Evolutionary conservation across 495 filamentous ascomycete species (phyloP).

Genomic region (Durotheca rogersii): DNA sequence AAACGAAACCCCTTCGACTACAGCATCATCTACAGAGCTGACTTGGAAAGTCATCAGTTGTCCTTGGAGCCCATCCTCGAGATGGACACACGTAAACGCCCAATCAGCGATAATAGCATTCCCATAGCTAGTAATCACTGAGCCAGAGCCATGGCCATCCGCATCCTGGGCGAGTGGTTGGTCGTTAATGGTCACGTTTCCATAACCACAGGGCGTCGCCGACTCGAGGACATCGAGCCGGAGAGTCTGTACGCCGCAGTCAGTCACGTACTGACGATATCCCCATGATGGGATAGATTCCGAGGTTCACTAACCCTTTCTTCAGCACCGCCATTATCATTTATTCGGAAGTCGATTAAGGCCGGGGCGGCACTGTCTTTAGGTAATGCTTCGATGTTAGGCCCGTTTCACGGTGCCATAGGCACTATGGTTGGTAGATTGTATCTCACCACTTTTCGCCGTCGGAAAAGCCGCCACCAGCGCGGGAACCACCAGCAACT

Average conservation of each 20-base stretch:
- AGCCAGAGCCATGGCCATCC: slow-evolving; percentile 34
- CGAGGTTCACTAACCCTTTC: slow-evolving; percentile 24
- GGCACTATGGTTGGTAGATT: neutral
- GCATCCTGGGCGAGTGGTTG: slow-evolving; percentile 36
- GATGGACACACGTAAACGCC: slow-evolving; percentile 47
- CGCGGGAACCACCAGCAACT: slow-evolving; percentile 37
- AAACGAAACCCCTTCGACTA: slow-evolving; percentile 43
- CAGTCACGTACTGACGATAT: neutral
- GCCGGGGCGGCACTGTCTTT: slow-evolving; percentile 12
- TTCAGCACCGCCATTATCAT: slow-evolving; percentile 1
- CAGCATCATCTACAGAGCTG: slow-evolving; percentile 39
- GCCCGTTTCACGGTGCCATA: neutral
- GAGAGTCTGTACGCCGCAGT: slow-evolving; percentile 28
- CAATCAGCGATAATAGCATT: slow-evolving; percentile 41
- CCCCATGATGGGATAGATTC: neutral
- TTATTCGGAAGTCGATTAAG: slow-evolving; percentile 26
- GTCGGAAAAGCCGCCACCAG: slow-evolving; percentile 27
- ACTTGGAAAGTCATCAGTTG: slow-evolving; percentile 52
- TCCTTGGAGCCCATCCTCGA: slow-evolving; percentile 42
- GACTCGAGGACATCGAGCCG: slow-evolving; percentile 39
- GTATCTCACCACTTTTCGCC: slow-evolving; percentile 12
- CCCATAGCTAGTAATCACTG: slow-evolving; percentile 31
- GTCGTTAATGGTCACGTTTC: slow-evolving; percentile 41
- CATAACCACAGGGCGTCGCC: slow-evolving; percentile 37
- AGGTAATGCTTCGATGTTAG: slow-evolving; percentile 12